Percentiles rank a stretch among this genome's conserved stretches.
phyloP scores from a whole-genome alignment of 345 rosid genomes.

The Gossypioides kirkii region DNA sequence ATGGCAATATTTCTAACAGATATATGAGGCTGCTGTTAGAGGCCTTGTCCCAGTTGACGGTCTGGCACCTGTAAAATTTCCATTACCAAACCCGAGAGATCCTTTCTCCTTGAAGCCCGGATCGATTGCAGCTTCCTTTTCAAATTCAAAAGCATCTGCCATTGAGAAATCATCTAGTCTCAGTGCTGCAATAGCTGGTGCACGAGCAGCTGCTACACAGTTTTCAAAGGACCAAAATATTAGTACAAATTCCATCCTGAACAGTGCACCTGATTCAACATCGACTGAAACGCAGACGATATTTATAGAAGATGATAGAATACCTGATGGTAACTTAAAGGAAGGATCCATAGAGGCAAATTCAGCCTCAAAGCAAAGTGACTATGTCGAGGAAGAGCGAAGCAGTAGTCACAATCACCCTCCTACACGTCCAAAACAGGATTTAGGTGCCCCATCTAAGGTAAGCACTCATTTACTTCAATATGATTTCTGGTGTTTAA shows the following conservation, averaged over 20 bases:
- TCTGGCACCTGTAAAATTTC: slow-evolving; percentile 59
- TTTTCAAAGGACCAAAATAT: slow-evolving; percentile 46
- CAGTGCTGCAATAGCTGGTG: slow-evolving; percentile 74
- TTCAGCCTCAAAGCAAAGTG: slow-evolving; percentile 12
- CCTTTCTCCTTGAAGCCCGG: slow-evolving; percentile 77
- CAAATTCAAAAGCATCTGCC: slow-evolving; percentile 28
- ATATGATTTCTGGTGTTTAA: background rate
- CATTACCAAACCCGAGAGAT: slow-evolving; percentile 63
- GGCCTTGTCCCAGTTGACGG: slow-evolving; percentile 56
- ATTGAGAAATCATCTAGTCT: slow-evolving; percentile 49
- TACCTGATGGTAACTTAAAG: slow-evolving; percentile 8
- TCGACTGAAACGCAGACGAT: slow-evolving; percentile 12
- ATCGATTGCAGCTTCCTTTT: slow-evolving; percentile 30
- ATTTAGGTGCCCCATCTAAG: slow-evolving; percentile 27
- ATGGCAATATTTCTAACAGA: slow-evolving; percentile 29
- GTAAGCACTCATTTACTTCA: slow-evolving; percentile 14
- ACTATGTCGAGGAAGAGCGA: slow-evolving; percentile 7
- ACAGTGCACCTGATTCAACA: slow-evolving; percentile 19
- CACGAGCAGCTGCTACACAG: slow-evolving; percentile 77
- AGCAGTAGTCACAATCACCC: slow-evolving; percentile 24
- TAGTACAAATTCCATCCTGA: slow-evolving; percentile 11
- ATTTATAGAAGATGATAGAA: slow-evolving; percentile 23
- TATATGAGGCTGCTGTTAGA: slow-evolving; percentile 67
- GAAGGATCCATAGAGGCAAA: slow-evolving; percentile 19
- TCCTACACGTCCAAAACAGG: slow-evolving; percentile 19